Conservation (phyloP, 148 eudicot species). For the Fallopia convolvulus region DNA sequence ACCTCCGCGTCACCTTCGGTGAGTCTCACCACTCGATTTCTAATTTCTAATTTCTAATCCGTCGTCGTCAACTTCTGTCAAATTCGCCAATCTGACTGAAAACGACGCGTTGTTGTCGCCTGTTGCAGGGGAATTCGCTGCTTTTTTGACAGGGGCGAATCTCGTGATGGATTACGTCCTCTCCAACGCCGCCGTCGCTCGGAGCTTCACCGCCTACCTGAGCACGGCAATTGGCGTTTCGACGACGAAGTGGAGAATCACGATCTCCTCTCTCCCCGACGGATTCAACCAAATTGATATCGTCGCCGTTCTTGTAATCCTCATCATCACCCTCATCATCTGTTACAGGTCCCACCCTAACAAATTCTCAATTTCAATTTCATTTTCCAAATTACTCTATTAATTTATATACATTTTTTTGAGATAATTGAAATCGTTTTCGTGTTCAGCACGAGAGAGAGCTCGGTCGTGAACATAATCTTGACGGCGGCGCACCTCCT, state of each 20-base stretch:
- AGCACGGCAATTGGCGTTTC: slow-evolving; percentile 72
- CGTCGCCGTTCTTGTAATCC: slow-evolving; percentile 62
- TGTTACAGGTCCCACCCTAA: slow-evolving; percentile 64
- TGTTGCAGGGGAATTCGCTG: slow-evolving; percentile 70
- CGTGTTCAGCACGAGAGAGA: slow-evolving; percentile 74
- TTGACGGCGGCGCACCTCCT: slow-evolving; percentile 55
- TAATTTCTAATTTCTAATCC: background rate
- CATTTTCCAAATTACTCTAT: too few relatives aligned
- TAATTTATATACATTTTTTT: too few relatives aligned
- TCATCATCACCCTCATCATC: slow-evolving; percentile 65
- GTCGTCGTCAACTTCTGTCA: too few relatives aligned
- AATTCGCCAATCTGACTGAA: background rate
- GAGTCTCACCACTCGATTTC: background rate
- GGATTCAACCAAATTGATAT: slow-evolving; percentile 84
- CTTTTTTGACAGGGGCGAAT: slow-evolving; percentile 73
- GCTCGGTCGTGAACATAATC: slow-evolving; percentile 68
- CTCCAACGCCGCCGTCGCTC: slow-evolving; percentile 78
- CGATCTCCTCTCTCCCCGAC: slow-evolving; percentile 46
- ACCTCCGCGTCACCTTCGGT: slow-evolving; percentile 90
- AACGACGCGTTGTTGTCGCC: background rate
- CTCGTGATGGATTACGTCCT: slow-evolving; percentile 68
- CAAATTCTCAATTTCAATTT: too few relatives aligned
- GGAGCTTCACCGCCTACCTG: slow-evolving; percentile 75
- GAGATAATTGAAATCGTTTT: background rate
- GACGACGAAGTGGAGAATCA: slow-evolving; percentile 48